Evolutionary conservation across 495 filamentous ascomycete genomes (phyloP).

Genomic region (Penicillium lividum): DNA sequence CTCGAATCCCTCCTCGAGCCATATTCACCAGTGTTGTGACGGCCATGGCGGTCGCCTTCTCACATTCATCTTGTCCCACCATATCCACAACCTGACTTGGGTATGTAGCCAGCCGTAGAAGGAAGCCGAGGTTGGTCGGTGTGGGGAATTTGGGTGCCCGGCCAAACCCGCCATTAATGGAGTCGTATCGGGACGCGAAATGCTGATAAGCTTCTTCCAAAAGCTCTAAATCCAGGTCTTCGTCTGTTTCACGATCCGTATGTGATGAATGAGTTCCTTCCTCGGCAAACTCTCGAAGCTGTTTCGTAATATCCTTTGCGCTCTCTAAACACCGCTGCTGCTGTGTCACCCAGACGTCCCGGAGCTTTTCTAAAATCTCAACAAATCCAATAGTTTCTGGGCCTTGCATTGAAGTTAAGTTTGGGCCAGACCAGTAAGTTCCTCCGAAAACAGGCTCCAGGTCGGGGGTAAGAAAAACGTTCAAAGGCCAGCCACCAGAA

Average conservation of each 20-base stretch:
- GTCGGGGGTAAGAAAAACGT: constrained; percentile 92
- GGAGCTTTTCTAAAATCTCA: constrained; percentile 78
- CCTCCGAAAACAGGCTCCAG: constrained; percentile 94
- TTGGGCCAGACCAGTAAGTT: constrained; percentile 92
- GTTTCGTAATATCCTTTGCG: constrained; percentile 76
- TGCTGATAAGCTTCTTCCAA: constrained; percentile 86
- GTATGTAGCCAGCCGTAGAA: constrained; percentile 74
- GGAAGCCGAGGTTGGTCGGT: constrained; percentile 78
- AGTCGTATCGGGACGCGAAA: constrained; percentile 77
- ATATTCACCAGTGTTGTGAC: constrained; percentile 78
- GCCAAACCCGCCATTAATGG: constrained; percentile 73
- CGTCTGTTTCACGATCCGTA: constrained; percentile 55
- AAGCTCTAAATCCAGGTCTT: constrained; percentile 82
- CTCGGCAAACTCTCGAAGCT: constrained; percentile 81
- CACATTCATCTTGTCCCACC: constrained; percentile 78
- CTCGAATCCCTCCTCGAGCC: constrained; percentile 82
- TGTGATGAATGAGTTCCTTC: constrained; percentile 71
- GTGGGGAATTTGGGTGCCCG: constrained; percentile 87
- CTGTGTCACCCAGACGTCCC: constrained; percentile 81
- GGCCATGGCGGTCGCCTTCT: constrained; percentile 77
- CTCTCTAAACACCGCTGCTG: constrained; percentile 76
- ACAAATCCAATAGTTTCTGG: constrained; percentile 70
- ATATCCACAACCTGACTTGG: constrained; percentile 75
- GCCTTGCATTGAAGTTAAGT: constrained; percentile 46
- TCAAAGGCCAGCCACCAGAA: constrained; percentile 93